Evolutionary conservation across 73 alveolate genomes (phyloP).

Genomic region (Paramecium octaurelia): DNA sequence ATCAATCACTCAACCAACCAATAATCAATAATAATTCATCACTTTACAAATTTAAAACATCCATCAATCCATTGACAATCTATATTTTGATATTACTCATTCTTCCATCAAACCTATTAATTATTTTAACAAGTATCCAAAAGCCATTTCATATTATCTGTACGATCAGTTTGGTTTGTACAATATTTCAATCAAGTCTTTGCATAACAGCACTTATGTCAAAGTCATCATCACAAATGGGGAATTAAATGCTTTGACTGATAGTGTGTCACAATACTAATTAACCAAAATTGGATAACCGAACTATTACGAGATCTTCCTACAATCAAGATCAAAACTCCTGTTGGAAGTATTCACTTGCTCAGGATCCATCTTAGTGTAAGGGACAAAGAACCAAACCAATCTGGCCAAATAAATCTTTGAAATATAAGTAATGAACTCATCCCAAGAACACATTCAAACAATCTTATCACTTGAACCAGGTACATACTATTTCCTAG

Average conservation of each 20-base stretch:
- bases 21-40: not conserved
- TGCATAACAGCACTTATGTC: not conserved
- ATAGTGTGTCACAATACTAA: not conserved
- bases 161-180: not conserved
- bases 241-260: not conserved
- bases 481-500: conserved; percentile 4
- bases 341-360: not conserved
- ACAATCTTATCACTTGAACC: not conserved
- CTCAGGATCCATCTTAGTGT: not conserved
- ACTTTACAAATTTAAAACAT: not conserved
- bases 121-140: not conserved
- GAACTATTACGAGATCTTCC: not conserved
- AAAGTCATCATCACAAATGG: not conserved
- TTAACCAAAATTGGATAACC: not conserved
- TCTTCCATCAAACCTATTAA: not conserved
- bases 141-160: not conserved
- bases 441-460: not conserved
- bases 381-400: not conserved
- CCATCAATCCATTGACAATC: not conserved
- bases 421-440: not conserved
- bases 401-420: not conserved
- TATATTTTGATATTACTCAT: not conserved
- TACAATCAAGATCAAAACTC: not conserved
- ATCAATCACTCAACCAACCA: not conserved
- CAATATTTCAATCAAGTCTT: not conserved